Base-by-base conservation (phyloP, 1,139 yeast genomes). In the Meyerozyma smithsonii region DNA sequence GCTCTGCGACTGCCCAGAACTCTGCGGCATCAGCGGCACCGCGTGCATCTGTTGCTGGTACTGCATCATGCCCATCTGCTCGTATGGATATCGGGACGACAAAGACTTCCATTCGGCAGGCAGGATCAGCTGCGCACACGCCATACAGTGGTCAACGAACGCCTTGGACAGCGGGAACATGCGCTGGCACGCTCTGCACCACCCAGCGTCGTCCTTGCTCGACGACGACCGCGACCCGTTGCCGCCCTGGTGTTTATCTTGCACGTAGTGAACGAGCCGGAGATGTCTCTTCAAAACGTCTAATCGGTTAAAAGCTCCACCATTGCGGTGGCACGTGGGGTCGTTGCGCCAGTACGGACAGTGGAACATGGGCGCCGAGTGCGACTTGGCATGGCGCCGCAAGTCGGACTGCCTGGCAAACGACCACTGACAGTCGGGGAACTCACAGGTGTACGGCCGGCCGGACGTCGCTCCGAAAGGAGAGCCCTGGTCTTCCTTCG, bases 221-320 rank as follows among this genome's bases (percentile, higher is more conserved):
- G 30, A 26, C 1, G 56, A 50, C 5, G 42, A 47, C 12, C 21
- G 19, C 14, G 34, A 16, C 46, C 47, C 23, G 48, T 43, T 34
- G 49, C 59, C 42, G 5, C 40, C 21, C 32, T 36, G 63, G 56
- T 62, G 66, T 42, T 64, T 62, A 46, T 74, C 81, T 37, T 68
- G 77, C 21, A 77, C 79, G 52, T 69, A 80, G 58, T 84, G 90
- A 20, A 83, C 85, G 39, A 83, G 64, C 42, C 75, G 69, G 42
- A 84, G 62, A 56, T 84, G 90, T 38, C 90, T 68, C 48, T 82
- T 83, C 45, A 83, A 62, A 24, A 83, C 89, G 50, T 84, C 90
- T 42, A 81, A 61, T 38, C 90, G 64, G 50, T 77, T 79, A 58
- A 84, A 84, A 0, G 84, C 75, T 4, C 89, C 89, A 10, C 84